Base-by-base conservation (phyloP, 176 grass and related monocot species). In the Oryza glaberrima region DNA sequence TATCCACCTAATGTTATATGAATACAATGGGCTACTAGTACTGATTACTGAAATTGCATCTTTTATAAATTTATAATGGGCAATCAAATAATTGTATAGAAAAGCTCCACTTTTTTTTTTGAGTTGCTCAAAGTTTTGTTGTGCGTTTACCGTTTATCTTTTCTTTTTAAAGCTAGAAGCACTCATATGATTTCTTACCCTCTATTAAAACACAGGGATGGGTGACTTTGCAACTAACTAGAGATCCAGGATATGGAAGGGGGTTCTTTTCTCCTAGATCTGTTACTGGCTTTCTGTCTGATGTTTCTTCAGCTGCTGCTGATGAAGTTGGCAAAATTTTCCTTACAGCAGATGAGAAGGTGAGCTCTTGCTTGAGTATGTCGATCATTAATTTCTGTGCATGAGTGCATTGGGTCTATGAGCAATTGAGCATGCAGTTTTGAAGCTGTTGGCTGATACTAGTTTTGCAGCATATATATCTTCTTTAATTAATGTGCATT, bases 301-400 rank as follows among this genome's bases (percentile, higher is more conserved):
- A 99, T 89, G 88, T 99, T 87, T 92, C 69, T 85, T 75, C 91
- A 75, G 74, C 92, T n/a, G 94, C 96, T 79, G 96, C 96, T 82
- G 96, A 99, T 94, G 96, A 92, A 94, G 86, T 99, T 41, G 96
- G 96, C 71, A 99, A 96, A 99, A 92, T 99, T 83, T 90, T 78
- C 86, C 44, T 96, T 72, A 81, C 79, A 68, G 96, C 96, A 82
- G 90, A 96, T 91, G 94, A 96, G 61, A 82, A 80, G 64, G 96
- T 98, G 86, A 84, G 87, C 90, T 70, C 74, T 88, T 77, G 36
- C 47, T 68, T 26, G 10, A 67, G 10, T 60, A 40, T 52, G 2
- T 45, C 8, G 8, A 48, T 6, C 26, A 61, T 81, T 86, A 74
- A 34, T 73, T 68, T 36, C 32, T 38, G 17, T 87, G 11, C 68